These are phyloP conservation scores for Xylaria sp. DNA, from an alignment of 2,329 filamentous ascomycete species.

Conservation along the genomic window DNA sequence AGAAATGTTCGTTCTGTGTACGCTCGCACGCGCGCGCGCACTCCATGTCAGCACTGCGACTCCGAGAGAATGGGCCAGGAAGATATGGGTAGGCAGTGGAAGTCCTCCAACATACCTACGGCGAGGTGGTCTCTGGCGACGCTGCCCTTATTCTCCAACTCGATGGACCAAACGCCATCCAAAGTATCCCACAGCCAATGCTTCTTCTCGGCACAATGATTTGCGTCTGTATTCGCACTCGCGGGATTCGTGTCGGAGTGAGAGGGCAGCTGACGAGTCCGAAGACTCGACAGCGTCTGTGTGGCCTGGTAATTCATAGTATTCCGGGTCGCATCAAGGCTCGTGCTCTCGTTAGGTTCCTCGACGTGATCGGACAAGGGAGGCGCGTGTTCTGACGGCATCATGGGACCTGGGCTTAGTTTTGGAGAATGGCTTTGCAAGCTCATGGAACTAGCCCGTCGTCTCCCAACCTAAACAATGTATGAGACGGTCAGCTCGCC, in stretches of 20 bases:
- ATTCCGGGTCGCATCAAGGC: conserved; percentile 52
- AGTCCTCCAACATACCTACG: conserved; percentile 66
- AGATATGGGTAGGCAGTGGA: background rate
- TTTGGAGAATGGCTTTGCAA: conserved; percentile 35
- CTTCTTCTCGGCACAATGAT: conserved; percentile 44
- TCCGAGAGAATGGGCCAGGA: background rate
- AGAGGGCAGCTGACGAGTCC: conserved; percentile 38
- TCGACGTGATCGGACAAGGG: conserved; percentile 33
- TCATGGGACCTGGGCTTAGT: conserved; percentile 40
- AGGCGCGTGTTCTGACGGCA: conserved; percentile 38
- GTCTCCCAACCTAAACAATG: conserved; percentile 53
- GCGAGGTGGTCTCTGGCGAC: conserved; percentile 86
- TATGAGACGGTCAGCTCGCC: conserved; percentile 13
- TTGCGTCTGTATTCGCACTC: conserved; percentile 40
- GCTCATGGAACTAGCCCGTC: conserved; percentile 57
- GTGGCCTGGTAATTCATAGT: conserved; percentile 57
- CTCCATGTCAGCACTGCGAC: conserved; percentile 34
- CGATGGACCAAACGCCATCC: conserved; percentile 68
- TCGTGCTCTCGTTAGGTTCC: conserved; percentile 56
- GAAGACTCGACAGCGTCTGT: conserved; percentile 44
- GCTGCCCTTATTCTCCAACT: conserved; percentile 87
- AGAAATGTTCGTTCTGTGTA: conserved; percentile 88
- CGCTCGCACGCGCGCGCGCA: no score
- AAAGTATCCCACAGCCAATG: conserved; percentile 65
- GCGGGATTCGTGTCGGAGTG: conserved; percentile 40